phyloP scores from a whole-genome alignment of 768 basidiomycete genomes.

The Lactarius indigo region DNA sequence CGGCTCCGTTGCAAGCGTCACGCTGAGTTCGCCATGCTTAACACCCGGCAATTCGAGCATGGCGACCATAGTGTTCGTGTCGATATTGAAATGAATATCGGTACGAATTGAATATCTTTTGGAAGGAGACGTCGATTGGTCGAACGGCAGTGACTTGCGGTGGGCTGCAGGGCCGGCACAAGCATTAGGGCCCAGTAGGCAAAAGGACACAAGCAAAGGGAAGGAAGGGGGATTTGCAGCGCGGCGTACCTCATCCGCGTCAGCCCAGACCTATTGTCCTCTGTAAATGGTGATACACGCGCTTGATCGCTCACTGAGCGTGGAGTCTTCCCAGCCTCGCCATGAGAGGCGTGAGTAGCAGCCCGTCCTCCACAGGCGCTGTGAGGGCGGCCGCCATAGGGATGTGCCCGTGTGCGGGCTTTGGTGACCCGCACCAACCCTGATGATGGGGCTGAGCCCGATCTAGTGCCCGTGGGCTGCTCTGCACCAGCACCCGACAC shows the following conservation, averaged over 20 bases:
- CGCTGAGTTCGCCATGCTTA: slow-evolving; percentile 50
- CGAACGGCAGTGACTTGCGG: slow-evolving; percentile 9
- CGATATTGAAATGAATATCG: slow-evolving; percentile 56
- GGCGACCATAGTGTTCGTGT: slow-evolving; percentile 49
- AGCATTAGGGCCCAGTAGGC: slow-evolving; percentile 5
- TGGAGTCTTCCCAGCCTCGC: background rate
- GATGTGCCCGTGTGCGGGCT: slow-evolving; percentile 23
- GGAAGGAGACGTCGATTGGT: background rate
- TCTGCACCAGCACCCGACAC: slow-evolving; percentile 14
- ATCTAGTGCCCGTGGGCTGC: slow-evolving; percentile 14
- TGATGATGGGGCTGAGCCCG: slow-evolving; percentile 11
- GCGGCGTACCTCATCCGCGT: slow-evolving; percentile 25
- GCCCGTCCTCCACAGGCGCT: slow-evolving; percentile 15
- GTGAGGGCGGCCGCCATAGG: slow-evolving; percentile 24
- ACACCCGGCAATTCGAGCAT: slow-evolving; percentile 71
- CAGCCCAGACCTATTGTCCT: slow-evolving; percentile 14
- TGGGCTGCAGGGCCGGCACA: slow-evolving; percentile 18
- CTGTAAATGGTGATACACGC: slow-evolving; percentile 13
- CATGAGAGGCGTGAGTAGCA: slow-evolving; percentile 4
- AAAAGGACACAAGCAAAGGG: background rate
- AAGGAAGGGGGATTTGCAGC: background rate
- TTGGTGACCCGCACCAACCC: slow-evolving; percentile 18
- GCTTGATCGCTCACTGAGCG: slow-evolving; percentile 23
- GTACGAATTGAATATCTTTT: slow-evolving; percentile 47
- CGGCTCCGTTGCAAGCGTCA: slow-evolving; percentile 57